Percentiles rank a stretch among this genome's conserved stretches.
These are phyloP conservation scores for Cairneyella variabilis DNA, from an alignment of 495 filamentous ascomycete genomes.

Conservation along the genomic window DNA sequence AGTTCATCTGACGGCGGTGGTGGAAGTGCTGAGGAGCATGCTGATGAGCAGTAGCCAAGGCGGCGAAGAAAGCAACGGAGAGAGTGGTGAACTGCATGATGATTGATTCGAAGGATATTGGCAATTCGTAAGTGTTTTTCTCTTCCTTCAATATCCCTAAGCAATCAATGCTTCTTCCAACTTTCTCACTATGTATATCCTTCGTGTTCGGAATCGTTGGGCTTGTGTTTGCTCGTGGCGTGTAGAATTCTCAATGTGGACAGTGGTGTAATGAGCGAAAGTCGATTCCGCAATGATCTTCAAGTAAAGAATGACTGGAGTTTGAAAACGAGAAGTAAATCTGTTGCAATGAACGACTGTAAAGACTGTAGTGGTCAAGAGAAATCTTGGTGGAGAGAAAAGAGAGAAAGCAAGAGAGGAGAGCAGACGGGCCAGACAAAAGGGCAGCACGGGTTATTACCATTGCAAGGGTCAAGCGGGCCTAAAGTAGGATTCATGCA, in stretches of 20 bases:
- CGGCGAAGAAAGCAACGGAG: constrained; percentile 43
- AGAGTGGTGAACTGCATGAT: constrained; percentile 40
- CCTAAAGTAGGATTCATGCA: constrained; percentile 6
- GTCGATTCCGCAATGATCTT: constrained; percentile 28
- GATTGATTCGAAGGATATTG: neutral
- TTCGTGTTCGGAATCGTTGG: constrained; percentile 3
- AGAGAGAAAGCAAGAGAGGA: constrained; percentile 12
- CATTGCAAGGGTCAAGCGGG: constrained; percentile 9
- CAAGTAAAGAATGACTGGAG: constrained; percentile 27
- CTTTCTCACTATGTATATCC: neutral
- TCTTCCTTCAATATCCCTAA: constrained; percentile 13
- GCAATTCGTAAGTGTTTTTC: constrained; percentile 4
- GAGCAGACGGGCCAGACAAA: constrained; percentile 11
- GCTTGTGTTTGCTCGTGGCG: constrained; percentile 8
- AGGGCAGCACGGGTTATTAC: constrained; percentile 6
- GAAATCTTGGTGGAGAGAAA: constrained; percentile 24
- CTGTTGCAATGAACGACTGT: constrained; percentile 22
- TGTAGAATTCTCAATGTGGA: constrained; percentile 5
- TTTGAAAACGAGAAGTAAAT: constrained; percentile 18
- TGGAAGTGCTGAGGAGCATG: constrained; percentile 32
- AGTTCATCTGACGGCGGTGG: constrained; percentile 21
- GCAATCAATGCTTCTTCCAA: constrained; percentile 25
- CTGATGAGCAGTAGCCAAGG: constrained; percentile 37
- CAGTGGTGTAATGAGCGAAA: constrained; percentile 26
- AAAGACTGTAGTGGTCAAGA: constrained; percentile 28